A percentile compares a stretch with the other conserved stretches of the same genome.
phyloP scores from a whole-genome alignment of 202 grass and related monocot species.

The Setaria italica region DNA sequence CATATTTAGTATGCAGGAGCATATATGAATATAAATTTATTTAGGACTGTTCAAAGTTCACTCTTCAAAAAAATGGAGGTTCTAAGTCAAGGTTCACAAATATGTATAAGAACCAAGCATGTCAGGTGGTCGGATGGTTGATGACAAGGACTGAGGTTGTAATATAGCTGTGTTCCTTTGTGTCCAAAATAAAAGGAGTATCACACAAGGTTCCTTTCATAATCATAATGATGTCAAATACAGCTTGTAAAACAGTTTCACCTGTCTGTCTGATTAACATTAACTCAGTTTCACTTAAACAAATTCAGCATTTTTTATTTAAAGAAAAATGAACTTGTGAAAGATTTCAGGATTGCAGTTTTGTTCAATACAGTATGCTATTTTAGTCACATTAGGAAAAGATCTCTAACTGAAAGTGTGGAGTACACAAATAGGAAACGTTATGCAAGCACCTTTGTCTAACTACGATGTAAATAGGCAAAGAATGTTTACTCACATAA shows the following conservation, averaged over 20 bases:
- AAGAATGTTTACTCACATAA: slow-evolving; percentile 67
- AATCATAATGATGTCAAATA: slow-evolving; percentile 9
- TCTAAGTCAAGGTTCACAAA: neutral
- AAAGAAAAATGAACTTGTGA: neutral
- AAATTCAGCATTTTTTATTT: neutral
- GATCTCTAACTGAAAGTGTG: neutral
- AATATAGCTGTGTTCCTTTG: neutral
- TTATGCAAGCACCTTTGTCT: neutral
- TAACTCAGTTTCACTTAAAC: neutral
- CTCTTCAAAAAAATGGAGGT: neutral
- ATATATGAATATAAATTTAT: slow-evolving; percentile 25
- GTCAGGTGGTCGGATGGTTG: neutral
- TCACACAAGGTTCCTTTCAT: slow-evolving; percentile 7
- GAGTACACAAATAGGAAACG: neutral
- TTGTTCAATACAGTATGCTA: neutral
- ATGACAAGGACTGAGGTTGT: slow-evolving; percentile 5
- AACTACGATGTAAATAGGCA: slow-evolving; percentile 27
- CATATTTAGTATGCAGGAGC: slow-evolving; percentile 17
- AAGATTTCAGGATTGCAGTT: neutral
- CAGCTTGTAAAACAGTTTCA: slow-evolving; percentile 1
- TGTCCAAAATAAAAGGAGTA: neutral
- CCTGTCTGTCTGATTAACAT: neutral
- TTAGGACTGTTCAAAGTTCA: neutral
- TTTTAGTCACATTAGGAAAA: neutral
- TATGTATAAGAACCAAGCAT: slow-evolving; percentile 29